phyloP scores from a whole-genome alignment of 108 stramenopile species.

The Skeletonema marinoi region DNA sequence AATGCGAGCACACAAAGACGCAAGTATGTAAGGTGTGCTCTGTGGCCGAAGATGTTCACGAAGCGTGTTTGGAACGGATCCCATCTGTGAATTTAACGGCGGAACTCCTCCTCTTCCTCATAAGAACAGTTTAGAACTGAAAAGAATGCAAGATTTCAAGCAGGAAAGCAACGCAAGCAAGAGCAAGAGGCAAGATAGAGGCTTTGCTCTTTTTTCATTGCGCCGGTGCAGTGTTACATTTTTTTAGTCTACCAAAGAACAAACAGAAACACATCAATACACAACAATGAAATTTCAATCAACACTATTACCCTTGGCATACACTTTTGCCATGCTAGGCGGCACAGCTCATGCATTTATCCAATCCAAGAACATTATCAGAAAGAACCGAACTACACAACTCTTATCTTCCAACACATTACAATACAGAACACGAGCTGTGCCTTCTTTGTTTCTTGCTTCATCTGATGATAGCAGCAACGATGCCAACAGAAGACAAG shows the following conservation, averaged over 20 bases:
- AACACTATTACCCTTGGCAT: neutral
- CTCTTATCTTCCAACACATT: neutral
- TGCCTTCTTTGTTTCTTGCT: neutral
- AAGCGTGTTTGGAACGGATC: too few relatives aligned
- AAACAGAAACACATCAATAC: neutral
- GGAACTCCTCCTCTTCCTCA: too few relatives aligned
- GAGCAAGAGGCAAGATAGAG: too few relatives aligned
- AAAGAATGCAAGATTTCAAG: too few relatives aligned
- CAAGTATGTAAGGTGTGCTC: neutral
- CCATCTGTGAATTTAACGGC: too few relatives aligned
- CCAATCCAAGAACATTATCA: neutral
- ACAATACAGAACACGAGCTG: neutral
- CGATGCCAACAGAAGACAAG: neutral
- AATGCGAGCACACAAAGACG: too few relatives aligned
- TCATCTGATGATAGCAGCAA: neutral
- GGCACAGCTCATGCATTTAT: constrained; percentile 1
- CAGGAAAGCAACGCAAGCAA: too few relatives aligned
- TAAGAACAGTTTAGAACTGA: too few relatives aligned
- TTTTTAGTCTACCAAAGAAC: neutral
- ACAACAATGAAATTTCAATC: neutral
- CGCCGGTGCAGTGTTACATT: too few relatives aligned
- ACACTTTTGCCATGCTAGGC: neutral
- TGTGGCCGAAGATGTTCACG: too few relatives aligned
- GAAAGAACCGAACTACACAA: neutral
- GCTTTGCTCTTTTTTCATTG: too few relatives aligned